These are phyloP conservation scores for Phytopythium chamaehyphon DNA, from an alignment of 352 stramenopile species.

Conservation along the genomic window DNA sequence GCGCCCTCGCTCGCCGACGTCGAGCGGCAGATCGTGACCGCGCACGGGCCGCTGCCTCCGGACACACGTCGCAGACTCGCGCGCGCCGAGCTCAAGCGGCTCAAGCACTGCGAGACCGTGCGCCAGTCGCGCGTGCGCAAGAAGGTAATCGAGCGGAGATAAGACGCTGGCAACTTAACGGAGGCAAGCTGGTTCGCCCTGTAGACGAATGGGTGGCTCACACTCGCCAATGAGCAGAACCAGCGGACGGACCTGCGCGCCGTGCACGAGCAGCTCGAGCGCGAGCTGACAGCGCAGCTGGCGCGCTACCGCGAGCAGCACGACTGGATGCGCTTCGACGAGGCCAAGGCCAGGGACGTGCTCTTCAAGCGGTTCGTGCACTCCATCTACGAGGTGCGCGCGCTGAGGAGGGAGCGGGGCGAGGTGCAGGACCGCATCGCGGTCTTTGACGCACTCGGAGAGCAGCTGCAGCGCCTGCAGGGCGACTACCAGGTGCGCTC, in stretches of 20 bases:
- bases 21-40: conserved; percentile 42
- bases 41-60: conserved; percentile 33
- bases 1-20: conserved; percentile 48
- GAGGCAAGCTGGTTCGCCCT: too few species aligned
- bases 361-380: conserved; percentile 65
- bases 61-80: conserved; percentile 48
- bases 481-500: conserved; percentile 38
- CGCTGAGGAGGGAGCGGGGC: conserved; percentile 31
- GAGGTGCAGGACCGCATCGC: conserved; percentile 54
- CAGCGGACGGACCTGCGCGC: conserved; percentile 50
- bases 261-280: conserved; percentile 59
- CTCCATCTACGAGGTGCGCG: conserved; percentile 71
- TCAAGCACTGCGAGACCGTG: conserved; percentile 79
- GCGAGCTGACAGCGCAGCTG: conserved; percentile 33
- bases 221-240: too few species aligned
- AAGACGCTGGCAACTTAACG: too few species aligned
- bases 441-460: conserved; percentile 55
- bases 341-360: conserved; percentile 38
- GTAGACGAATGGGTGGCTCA: too few species aligned
- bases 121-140: conserved; percentile 76
- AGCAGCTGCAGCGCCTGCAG: conserved; percentile 68
- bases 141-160: too few species aligned
- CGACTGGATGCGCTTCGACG: conserved; percentile 56
- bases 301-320: conserved; percentile 24
- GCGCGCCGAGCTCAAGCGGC: conserved; percentile 65